Conservation (phyloP, 495 filamentous ascomycete genomes). For the Annulohypoxylon moriforme region DNA sequence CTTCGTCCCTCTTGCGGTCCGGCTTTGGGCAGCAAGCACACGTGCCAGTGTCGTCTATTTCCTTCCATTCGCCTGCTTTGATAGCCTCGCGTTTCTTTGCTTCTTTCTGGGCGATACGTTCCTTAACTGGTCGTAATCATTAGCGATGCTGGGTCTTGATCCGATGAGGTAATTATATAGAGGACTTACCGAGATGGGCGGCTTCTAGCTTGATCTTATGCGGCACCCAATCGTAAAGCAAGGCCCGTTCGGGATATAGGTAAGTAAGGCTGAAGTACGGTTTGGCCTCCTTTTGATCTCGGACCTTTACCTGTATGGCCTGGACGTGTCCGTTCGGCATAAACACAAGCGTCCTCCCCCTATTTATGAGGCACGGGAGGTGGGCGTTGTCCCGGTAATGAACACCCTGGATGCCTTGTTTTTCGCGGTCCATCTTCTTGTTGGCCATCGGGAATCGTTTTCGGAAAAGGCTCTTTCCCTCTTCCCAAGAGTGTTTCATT, state of each 20-base stretch:
- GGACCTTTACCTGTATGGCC: conserved; percentile 13
- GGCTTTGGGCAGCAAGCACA: conserved; percentile 43
- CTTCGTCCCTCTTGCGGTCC: conserved; percentile 33
- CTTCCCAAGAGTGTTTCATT: conserved; percentile 47
- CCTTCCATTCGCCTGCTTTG: conserved; percentile 20
- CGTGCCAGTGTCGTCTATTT: conserved; percentile 20
- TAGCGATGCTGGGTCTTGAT: not conserved
- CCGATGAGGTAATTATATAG: too few relatives aligned
- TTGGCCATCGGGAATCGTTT: conserved; percentile 44
- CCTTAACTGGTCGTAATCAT: conserved; percentile 25
- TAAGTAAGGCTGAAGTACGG: conserved; percentile 46
- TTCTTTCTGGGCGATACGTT: conserved; percentile 32
- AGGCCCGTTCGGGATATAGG: conserved; percentile 55
- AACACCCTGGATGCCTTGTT: conserved; percentile 50
- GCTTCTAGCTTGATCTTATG: conserved; percentile 43
- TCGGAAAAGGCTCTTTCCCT: conserved; percentile 45
- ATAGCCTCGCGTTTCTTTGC: conserved; percentile 21
- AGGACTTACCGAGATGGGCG: conserved; percentile 51
- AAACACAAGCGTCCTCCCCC: conserved; percentile 43
- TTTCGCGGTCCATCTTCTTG: conserved; percentile 29
- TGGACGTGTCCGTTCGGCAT: conserved; percentile 41
- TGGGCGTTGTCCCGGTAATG: conserved; percentile 54
- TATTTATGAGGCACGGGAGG: conserved; percentile 40
- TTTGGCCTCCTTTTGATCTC: conserved; percentile 31
- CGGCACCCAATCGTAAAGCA: conserved; percentile 55